These are phyloP conservation scores for Cetradonia linearis DNA, from an alignment of 495 filamentous ascomycete genomes.

Conservation along the genomic window DNA sequence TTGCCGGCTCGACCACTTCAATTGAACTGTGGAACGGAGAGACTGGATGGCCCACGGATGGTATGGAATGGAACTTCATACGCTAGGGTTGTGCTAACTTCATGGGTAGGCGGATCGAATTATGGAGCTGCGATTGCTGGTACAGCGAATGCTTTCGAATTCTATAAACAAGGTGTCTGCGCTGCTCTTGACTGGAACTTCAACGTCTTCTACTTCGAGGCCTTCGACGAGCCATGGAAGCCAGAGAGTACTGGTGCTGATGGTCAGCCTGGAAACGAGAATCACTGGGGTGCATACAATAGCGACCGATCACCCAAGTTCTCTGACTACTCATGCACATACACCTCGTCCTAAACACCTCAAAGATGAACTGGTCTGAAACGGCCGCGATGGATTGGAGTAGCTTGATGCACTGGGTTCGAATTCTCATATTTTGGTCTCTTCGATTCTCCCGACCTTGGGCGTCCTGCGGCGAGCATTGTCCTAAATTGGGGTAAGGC, in stretches of 20 bases:
- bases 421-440: constrained; percentile 1
- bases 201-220: constrained; percentile 77
- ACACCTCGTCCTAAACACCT: constrained; percentile 5
- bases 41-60: constrained; percentile 55
- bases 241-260: constrained; percentile 57
- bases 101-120: constrained; percentile 43
- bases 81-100: constrained; percentile 3
- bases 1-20: constrained; percentile 44
- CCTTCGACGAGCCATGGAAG: constrained; percentile 77
- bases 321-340: constrained; percentile 41
- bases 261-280: constrained; percentile 58
- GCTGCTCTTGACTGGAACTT: constrained; percentile 60
- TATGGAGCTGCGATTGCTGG: constrained; percentile 56
- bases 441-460: constrained; percentile 7
- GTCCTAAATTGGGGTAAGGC: not conserved
- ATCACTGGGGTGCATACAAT: constrained; percentile 67
- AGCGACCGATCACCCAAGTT: constrained; percentile 54
- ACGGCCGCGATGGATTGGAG: not conserved
- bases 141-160: constrained; percentile 47
- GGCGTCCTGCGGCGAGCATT: constrained; percentile 11
- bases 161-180: constrained; percentile 61
- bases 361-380: not conserved
- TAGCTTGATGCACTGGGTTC: constrained; percentile 11
- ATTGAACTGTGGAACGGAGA: constrained; percentile 69
- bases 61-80: constrained; percentile 26